Base-by-base conservation (phyloP, 75 land plant species). In the Selaginella tamariscina region DNA sequence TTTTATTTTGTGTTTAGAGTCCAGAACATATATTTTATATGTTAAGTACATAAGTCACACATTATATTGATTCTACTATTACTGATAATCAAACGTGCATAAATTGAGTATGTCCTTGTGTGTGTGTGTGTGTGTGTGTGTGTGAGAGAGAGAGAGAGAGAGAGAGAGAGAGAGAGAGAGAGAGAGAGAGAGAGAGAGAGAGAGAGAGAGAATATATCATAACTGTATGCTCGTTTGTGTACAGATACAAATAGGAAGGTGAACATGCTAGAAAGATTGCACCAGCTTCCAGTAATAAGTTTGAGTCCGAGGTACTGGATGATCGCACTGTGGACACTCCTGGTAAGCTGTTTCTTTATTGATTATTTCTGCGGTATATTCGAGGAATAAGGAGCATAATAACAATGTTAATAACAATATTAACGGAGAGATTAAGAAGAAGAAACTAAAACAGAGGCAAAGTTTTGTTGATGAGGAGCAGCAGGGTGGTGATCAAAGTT, bases 271-370 rank as follows among this genome's bases (percentile, higher is more conserved):
- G 32, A 28, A n/a, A 65, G 27, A 18, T 31, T 65, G 8, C 2
- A 31, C 44, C 27, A 2, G 20, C 21, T 65, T 2, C 21, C 55
- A 55, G 70, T 68, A 8, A 32, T 33, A 27, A 31, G 29, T 18
- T 31, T 74, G 15, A 74, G 76, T 32, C 71, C 72, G 27, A 56
- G 39, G 71, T 39, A 56, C 72, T 74, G 76, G 76, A 74, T 74
- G 76, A 64, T 74, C n/a, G 72, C 44, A 1, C 55, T 69, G 2
- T 74, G 76, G 76, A 74, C 72, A 13, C 39, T 68, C 56, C 32
- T 74, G 29, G 76, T 74, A 2, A 32, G 64, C 55, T 18, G 68
- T 2, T 74, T 74, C 55, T 39, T n/a, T 74, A 65, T 56, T 74
- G 30, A 2, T 60, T 13, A 59, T 74, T 11, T 74, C 73, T 1